Conservation (phyloP, 1,139 yeast genomes). For the Trichomonascaceae sp. region DNA sequence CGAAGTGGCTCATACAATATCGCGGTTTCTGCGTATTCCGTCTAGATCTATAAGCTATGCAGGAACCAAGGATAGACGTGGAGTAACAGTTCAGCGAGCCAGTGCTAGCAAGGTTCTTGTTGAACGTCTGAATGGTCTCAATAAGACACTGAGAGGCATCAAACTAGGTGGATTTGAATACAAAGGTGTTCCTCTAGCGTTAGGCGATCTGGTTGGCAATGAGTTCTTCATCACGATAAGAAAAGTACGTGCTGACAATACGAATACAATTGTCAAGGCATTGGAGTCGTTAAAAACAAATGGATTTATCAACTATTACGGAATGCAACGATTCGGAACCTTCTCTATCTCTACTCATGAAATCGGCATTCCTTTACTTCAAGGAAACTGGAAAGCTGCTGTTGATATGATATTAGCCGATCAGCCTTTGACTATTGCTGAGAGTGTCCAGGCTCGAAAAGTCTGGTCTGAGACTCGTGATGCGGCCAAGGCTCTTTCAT, state of each 20-base stretch:
- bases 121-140: constrained; percentile 72
- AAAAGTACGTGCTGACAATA: constrained; percentile 41
- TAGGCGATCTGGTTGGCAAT: constrained; percentile 85
- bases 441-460: constrained; percentile 71
- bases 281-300: constrained; percentile 52
- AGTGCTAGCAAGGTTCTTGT: constrained; percentile 66
- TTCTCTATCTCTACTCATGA: constrained; percentile 87
- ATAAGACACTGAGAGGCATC: constrained; percentile 66
- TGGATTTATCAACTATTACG: constrained; percentile 91
- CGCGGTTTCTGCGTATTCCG: constrained; percentile 69
- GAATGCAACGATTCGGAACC: constrained; percentile 97
- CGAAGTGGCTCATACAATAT: constrained; percentile 78
- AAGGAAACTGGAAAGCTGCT: constrained; percentile 73
- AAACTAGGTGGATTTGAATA: constrained; percentile 74
- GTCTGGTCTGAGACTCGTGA: constrained; percentile 75
- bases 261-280: constrained; percentile 45
- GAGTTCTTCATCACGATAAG: constrained; percentile 81
- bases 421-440: constrained; percentile 78
- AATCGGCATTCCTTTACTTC: constrained; percentile 66
- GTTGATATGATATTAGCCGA: constrained; percentile 74
- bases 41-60: constrained; percentile 70
- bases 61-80: constrained; percentile 96
- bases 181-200: constrained; percentile 52
- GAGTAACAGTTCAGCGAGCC: constrained; percentile 83
- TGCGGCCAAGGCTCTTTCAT: constrained; percentile 55